Conservation (phyloP, 192 early-diverging fungal species). For the Rhizophlyctis rosea region DNA sequence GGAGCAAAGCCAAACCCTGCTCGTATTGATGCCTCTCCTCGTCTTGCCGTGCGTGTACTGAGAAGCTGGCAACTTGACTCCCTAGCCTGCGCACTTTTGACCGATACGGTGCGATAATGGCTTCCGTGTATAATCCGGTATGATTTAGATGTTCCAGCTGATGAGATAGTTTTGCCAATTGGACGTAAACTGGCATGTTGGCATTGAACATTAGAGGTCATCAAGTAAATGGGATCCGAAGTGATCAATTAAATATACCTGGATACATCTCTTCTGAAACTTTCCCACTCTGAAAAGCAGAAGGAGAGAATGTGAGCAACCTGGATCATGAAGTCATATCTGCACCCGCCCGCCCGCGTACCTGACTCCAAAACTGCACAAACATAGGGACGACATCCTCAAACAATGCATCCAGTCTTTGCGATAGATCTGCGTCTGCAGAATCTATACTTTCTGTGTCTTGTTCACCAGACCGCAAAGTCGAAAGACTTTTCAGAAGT, state of each 20-base stretch:
- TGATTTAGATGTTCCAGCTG: conserved; percentile 17
- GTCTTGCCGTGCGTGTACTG: neutral
- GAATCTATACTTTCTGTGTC: no score
- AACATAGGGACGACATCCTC: conserved; percentile 6
- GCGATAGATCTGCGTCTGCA: no score
- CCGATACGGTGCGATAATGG: neutral
- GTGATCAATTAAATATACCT: neutral
- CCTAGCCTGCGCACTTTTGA: neutral
- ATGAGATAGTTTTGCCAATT: conserved; percentile 24
- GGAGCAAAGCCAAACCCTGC: conserved; percentile 7
- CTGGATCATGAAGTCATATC: neutral
- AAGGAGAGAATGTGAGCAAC: neutral
- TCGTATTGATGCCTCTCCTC: neutral
- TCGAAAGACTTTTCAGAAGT: no score
- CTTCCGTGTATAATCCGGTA: conserved; percentile 22
- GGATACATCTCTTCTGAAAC: conserved; percentile 28
- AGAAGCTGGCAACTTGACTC: conserved; percentile 1
- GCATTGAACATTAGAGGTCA: no score
- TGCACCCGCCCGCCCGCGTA: neutral
- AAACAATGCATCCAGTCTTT: neutral
- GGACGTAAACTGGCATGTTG: conserved; percentile 28
- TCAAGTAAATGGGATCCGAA: neutral
- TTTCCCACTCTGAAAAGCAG: conserved; percentile 11
- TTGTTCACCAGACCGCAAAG: no score
- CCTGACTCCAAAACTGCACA: conserved; percentile 4